Evolutionary conservation across 169 alveolate genomes (phyloP).

Genomic region (Cytauxzoon felis): DNA sequence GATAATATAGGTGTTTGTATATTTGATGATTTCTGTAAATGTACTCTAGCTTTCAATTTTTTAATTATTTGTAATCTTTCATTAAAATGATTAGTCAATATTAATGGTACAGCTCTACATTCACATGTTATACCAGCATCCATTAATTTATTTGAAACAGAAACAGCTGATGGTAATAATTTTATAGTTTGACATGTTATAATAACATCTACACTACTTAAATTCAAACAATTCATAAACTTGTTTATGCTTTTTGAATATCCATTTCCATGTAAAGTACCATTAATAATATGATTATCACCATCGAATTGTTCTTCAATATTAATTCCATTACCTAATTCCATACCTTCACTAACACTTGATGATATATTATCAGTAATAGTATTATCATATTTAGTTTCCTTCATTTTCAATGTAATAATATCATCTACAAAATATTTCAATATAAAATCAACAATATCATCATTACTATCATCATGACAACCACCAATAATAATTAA

Average conservation of each 20-base stretch:
- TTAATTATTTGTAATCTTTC: constrained; percentile 18
- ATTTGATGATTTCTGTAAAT: constrained; percentile 27
- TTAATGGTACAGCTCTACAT: constrained; percentile 58
- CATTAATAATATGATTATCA: too few species aligned
- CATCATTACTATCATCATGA: constrained; percentile 6
- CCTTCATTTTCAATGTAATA: constrained; percentile 4
- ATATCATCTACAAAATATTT: constrained; percentile 19
- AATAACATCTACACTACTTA: constrained; percentile 31
- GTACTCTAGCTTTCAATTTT: constrained; percentile 49
- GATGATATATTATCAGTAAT: too few species aligned
- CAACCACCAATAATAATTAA: constrained; percentile 44
- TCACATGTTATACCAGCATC: constrained; percentile 59
- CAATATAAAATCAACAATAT: constrained; percentile 8
- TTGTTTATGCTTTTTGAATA: too few species aligned
- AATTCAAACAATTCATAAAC: too few species aligned
- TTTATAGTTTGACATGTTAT: constrained; percentile 36
- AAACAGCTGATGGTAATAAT: constrained; percentile 44
- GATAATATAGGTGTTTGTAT: neutral
- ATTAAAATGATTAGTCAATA: constrained; percentile 51
- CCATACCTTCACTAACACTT: too few species aligned
- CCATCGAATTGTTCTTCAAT: too few species aligned
- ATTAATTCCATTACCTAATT: too few species aligned
- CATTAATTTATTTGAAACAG: constrained; percentile 30
- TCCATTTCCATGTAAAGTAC: too few species aligned
- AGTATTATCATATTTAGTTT: too few species aligned